Conservation (phyloP, 1,139 yeast species). For the Spencermartinsiella ligniputridi region DNA sequence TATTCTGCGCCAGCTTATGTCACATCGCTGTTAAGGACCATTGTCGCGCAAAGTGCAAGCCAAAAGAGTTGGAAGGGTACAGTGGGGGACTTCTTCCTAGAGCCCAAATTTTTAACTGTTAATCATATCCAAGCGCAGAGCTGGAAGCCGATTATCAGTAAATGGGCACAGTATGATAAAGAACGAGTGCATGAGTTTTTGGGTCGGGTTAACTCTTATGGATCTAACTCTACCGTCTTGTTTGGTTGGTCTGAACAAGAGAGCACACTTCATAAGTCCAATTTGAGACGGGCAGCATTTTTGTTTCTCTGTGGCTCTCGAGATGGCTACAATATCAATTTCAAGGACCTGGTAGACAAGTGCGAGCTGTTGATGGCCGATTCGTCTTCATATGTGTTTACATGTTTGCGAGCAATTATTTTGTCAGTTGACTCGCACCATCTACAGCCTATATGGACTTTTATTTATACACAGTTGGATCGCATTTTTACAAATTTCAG, state of each 20-base stretch:
- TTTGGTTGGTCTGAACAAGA: constrained; percentile 81
- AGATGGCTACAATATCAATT: constrained; percentile 41
- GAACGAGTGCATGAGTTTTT: constrained; percentile 58
- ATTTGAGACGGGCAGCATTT: constrained; percentile 57
- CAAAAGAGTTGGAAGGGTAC: constrained; percentile 37
- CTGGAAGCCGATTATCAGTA: constrained; percentile 50
- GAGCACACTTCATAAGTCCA: constrained; percentile 41
- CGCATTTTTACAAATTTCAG: constrained; percentile 45
- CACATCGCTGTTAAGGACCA: constrained; percentile 25
- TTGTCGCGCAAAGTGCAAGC: constrained; percentile 24
- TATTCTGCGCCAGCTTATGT: constrained; percentile 21
- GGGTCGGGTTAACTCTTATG: constrained; percentile 44
- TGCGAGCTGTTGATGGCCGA: constrained; percentile 35
- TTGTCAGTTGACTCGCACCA: constrained; percentile 61
- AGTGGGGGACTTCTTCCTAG: constrained; percentile 38
- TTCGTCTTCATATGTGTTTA: constrained; percentile 38
- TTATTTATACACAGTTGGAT: constrained; percentile 58
- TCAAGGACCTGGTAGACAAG: constrained; percentile 50
- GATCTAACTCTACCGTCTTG: constrained; percentile 48
- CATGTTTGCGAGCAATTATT: constrained; percentile 59
- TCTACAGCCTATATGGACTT: constrained; percentile 66
- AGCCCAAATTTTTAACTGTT: constrained; percentile 40
- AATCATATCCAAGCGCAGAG: constrained; percentile 22
- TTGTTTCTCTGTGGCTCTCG: constrained; percentile 48
- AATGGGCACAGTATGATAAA: constrained; percentile 57